These are phyloP conservation scores for Ananas comosus DNA, from an alignment of 176 grass and related monocot genomes.

Conservation along the genomic window DNA sequence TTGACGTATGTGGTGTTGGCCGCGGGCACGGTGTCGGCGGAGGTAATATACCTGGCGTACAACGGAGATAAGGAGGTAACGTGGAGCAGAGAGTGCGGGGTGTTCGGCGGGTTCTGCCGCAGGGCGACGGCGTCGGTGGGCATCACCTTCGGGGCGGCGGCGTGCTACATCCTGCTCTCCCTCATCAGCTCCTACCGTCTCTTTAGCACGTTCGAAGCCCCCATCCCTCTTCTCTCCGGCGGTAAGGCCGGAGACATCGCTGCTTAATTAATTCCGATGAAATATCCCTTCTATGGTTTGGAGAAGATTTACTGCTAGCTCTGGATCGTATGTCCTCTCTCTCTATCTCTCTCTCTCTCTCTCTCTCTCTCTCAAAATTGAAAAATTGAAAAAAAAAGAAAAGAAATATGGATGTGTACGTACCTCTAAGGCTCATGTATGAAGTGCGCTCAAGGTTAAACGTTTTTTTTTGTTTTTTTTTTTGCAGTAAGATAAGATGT, in stretches of 20 bases:
- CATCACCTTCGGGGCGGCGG: slow-evolving; percentile 70
- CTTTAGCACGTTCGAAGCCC: slow-evolving; percentile 74
- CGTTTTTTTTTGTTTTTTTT: no score
- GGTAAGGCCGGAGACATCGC: slow-evolving; percentile 61
- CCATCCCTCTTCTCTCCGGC: slow-evolving; percentile 27
- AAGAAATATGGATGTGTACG: no score
- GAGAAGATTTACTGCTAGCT: no score
- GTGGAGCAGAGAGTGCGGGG: slow-evolving; percentile 75
- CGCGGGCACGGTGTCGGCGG: slow-evolving; percentile 56
- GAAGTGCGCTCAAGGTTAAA: no score
- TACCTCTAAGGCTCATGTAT: no score
- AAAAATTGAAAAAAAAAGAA: no score
- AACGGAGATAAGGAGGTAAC: slow-evolving; percentile 81
- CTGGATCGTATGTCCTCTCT: no score
- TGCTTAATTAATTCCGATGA: slow-evolving; percentile 9
- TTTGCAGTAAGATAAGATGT: no score
- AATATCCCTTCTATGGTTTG: no score
- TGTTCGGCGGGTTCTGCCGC: slow-evolving; percentile 64
- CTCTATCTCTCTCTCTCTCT: no score
- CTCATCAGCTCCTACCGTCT: slow-evolving; percentile 87
- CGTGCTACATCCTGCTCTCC: slow-evolving; percentile 76
- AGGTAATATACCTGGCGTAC: slow-evolving; percentile 83
- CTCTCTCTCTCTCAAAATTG: no score
- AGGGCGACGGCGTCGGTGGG: slow-evolving; percentile 55
- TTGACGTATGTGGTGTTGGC: slow-evolving; percentile 76